Evolutionary conservation across 2,329 filamentous ascomycete genomes (phyloP), one percentile per base, ranked within the genome.

Genomic region (Cercospora sp.): DNA sequence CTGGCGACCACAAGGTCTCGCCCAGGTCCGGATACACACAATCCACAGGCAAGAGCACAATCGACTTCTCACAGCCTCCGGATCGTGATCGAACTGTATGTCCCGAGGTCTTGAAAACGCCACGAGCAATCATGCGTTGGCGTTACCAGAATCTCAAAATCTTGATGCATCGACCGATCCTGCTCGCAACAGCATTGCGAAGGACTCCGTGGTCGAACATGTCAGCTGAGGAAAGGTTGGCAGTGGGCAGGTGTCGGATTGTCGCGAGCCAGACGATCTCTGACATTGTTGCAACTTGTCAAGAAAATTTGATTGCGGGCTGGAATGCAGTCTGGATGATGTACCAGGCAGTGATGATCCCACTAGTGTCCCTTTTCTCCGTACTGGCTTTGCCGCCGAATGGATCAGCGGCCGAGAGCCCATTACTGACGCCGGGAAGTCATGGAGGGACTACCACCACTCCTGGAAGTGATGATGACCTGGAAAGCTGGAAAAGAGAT

Each of bases 261-360:
- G 84, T 93, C 1, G 90, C 91, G 8, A 87, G 87, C 69, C 85
- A 89, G 70, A 89, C 89, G 0, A 91, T 94, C 70, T 86, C 89
- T 67, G 90, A 93, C 68, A 92, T 94, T 69, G 85, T 88, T 10
- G 82, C 84, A 23, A 90, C 91, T 70, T 92, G 90, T 81, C 86
- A 87, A 57, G 86, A 88, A 57, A 91, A 92, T 75, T 88, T 93
- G 75, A 91, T 94, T 81, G 88, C 88, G 0, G 91, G 91, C 8
- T 94, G 91, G 91, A 92, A 92, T 76, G 91, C 89, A 0, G 90
- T 91, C 2, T 93, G 91, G 90, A 90, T 93, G 79, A 85, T 92
- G 68, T 94, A 92, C 80, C 91, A 94, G 78, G 90, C 91, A 0
- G 88, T 88, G 70, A 91, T 94, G 89, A 88, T 94, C 8, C 91